Percentiles rank a stretch among this genome's conserved stretches.
Conservation (phyloP, 139 green algal genomes). For the Chlorella sp. region DNA sequence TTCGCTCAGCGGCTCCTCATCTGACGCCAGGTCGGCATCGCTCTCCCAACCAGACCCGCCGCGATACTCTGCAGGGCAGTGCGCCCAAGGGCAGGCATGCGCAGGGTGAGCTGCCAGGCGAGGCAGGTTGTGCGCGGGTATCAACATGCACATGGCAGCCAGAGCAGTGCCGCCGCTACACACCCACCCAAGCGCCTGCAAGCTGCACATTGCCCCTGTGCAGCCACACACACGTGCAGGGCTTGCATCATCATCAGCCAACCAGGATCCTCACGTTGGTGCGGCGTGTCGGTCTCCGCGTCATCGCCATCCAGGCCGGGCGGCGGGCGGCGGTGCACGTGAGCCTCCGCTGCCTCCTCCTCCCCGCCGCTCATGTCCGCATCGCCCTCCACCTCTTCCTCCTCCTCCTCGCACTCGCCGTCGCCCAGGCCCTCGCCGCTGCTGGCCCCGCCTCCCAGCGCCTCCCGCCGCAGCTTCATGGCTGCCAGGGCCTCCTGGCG, state of each 20-base stretch:
- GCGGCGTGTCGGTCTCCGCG: slow-evolving; percentile 26
- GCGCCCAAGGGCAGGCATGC: no score
- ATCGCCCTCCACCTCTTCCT: neutral
- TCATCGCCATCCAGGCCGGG: neutral
- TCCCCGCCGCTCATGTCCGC: neutral
- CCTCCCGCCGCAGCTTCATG: slow-evolving; percentile 1
- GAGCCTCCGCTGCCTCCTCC: neutral
- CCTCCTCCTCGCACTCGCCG: neutral
- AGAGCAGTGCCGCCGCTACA: neutral
- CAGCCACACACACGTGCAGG: neutral
- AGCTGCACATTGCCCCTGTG: no score
- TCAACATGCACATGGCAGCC: neutral
- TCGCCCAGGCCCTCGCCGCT: neutral
- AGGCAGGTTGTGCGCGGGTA: no score
- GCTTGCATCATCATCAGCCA: no score
- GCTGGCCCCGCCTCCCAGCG: neutral
- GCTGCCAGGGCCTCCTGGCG: slow-evolving; percentile 15
- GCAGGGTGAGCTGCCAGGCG: no score
- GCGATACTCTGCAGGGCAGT: slow-evolving; percentile 3
- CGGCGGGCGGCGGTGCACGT: neutral
- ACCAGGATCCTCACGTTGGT: neutral
- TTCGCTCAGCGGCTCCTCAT: neutral
- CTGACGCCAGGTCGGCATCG: slow-evolving; percentile 24
- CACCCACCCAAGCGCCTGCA: no score
- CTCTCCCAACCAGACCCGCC: slow-evolving; percentile 22